These are phyloP conservation scores for Phellopilus nigrolimitatus DNA, from an alignment of 1,284 basidiomycete species.

Conservation along the genomic window DNA sequence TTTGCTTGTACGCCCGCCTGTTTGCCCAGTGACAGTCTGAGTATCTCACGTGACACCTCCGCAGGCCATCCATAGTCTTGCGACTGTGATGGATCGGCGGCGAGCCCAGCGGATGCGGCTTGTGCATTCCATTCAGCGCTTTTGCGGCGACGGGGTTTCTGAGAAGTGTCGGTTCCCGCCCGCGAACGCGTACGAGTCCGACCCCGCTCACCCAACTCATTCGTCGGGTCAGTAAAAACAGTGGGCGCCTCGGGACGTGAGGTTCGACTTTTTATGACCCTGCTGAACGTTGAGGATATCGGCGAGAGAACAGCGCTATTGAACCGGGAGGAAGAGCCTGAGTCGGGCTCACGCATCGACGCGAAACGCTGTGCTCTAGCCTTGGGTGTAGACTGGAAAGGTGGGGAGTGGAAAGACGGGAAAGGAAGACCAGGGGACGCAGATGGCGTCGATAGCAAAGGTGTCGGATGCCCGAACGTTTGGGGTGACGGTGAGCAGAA, in stretches of 20 bases:
- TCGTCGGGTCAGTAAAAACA: background rate
- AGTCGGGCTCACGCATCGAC: background rate
- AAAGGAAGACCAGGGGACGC: constrained; percentile 1
- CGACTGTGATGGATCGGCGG: constrained; percentile 20
- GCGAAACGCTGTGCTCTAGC: background rate
- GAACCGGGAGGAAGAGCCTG: background rate
- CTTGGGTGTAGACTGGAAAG: constrained; percentile 17
- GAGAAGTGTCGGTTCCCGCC: background rate
- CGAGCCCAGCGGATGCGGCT: constrained; percentile 34
- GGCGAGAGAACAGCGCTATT: background rate
- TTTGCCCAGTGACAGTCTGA: constrained; percentile 34
- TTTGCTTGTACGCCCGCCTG: constrained; percentile 4
- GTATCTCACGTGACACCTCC: constrained; percentile 39
- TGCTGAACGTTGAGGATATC: constrained; percentile 1
- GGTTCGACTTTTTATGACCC: constrained; percentile 1
- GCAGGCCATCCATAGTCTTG: constrained; percentile 38
- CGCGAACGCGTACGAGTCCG: background rate
- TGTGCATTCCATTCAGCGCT: constrained; percentile 41
- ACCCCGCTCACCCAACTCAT: background rate
- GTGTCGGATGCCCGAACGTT: constrained; percentile 17
- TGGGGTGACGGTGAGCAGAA: constrained; percentile 12
- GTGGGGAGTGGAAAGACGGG: constrained; percentile 8
- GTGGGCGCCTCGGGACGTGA: constrained; percentile 5
- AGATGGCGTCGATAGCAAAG: background rate
- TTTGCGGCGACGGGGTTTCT: constrained; percentile 27